Evolutionary conservation across 2,329 filamentous ascomycete species (phyloP).

Genomic region (Eurotiales sp.): DNA sequence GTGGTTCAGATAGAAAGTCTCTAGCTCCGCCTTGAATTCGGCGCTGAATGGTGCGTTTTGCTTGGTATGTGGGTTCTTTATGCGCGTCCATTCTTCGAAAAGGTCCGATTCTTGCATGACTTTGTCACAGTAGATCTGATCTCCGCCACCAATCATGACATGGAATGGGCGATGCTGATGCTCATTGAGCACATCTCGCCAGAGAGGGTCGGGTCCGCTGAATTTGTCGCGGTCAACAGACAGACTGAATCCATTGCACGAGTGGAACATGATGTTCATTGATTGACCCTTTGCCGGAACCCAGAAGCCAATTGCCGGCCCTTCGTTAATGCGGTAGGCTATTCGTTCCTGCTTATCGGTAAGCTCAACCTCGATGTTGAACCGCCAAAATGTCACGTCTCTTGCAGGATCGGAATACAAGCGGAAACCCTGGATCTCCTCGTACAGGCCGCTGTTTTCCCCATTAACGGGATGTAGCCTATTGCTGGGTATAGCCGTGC

Average conservation of each 20-base stretch:
- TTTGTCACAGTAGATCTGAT: slow-evolving; percentile 93
- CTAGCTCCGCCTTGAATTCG: slow-evolving; percentile 83
- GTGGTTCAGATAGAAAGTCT: slow-evolving; percentile 79
- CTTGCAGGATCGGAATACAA: slow-evolving; percentile 80
- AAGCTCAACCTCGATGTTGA: slow-evolving; percentile 91
- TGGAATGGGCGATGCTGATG: slow-evolving; percentile 93
- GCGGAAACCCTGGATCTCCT: slow-evolving; percentile 75
- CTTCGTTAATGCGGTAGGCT: slow-evolving; percentile 91
- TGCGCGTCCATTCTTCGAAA: slow-evolving; percentile 80
- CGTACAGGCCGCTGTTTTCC: slow-evolving; percentile 75
- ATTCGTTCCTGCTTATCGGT: slow-evolving; percentile 73
- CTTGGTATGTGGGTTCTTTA: slow-evolving; percentile 76
- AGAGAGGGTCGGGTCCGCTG: slow-evolving; percentile 90
- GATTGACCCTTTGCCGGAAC: slow-evolving; percentile 76
- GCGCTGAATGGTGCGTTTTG: slow-evolving; percentile 71
- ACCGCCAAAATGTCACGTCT: slow-evolving; percentile 93
- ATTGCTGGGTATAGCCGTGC: slow-evolving; percentile 44
- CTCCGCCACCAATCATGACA: slow-evolving; percentile 95
- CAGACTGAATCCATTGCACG: slow-evolving; percentile 90
- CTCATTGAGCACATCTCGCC: slow-evolving; percentile 90
- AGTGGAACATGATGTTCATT: slow-evolving; percentile 99
- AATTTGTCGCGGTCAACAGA: slow-evolving; percentile 74
- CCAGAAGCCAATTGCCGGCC: slow-evolving; percentile 89
- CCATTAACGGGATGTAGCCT: slow-evolving; percentile 58
- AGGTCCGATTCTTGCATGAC: slow-evolving; percentile 69